Evolutionary conservation across 129 eudicot genomes (phyloP), one percentile per base, ranked within the genome.

Genomic region (Oenanthe sinensis): DNA sequence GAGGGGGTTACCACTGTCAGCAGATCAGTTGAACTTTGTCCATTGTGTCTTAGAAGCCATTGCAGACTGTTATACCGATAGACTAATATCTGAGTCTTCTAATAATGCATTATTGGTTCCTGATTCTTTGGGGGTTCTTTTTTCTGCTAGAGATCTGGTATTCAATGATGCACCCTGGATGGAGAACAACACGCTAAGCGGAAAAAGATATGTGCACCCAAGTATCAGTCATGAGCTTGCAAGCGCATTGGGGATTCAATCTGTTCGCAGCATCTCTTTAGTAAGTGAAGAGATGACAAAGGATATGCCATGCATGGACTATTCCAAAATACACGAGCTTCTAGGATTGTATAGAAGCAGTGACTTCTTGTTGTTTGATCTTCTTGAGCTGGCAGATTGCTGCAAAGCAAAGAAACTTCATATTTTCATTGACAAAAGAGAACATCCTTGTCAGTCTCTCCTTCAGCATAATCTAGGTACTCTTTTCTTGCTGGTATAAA

Each of bases 151-250:
- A 60, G 90, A 95, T 86, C 92, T 95, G 78, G 94, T 95, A 52
- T 95, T 88, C 81, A 91, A 95, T 84, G 98, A 95, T 87, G 96
- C 98, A 77, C 98, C 97, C 22, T 95, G 98, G 98, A 84, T 95
- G 91, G 98, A 91, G 67, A 88, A 76, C 83, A 88, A 78, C 79
- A 78, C 89, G 71, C 79, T 88, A 77, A 81, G 75, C 75, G 94
- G 97, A 69, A 91, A 87, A 85, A 91, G 80, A 22, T 81, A 88
- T 76, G 90, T 91, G 67, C 98, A 95, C 81, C 79, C 96, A 55
- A 84, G 88, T 43, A 91, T 95, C 81, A 88, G 94, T 84, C 85
- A 80, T 85, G 97, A 95, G 55, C 83, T 95, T 82, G 96, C 98
- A 47, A 86, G 77, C 82, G 90, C 86, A 72, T 83, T 95, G 79